phyloP scores from a whole-genome alignment of 2,329 filamentous ascomycete species.

The Calonectria ilicicola region DNA sequence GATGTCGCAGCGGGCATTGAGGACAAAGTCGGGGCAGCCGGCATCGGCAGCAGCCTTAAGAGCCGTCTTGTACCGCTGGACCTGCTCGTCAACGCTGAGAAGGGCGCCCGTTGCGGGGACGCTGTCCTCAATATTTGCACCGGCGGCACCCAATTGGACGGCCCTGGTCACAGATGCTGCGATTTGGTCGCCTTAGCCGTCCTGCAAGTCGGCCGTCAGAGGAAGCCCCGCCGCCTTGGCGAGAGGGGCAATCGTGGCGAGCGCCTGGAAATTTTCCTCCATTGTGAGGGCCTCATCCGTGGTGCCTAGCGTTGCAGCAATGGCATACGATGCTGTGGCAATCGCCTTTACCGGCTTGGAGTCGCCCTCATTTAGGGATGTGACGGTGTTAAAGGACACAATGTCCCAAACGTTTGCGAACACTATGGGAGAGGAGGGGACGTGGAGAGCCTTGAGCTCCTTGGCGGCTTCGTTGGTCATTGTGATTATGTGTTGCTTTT shows the following conservation, averaged over 20 bases:
- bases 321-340: conserved; percentile 63
- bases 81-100: conserved; percentile 58
- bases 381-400: conserved; percentile 58
- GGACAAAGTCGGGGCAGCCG: conserved; percentile 65
- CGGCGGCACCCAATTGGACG: conserved; percentile 65
- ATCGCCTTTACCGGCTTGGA: conserved; percentile 55
- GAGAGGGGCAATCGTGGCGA: conserved; percentile 57
- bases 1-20: conserved; percentile 70
- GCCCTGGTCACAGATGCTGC: conserved; percentile 57
- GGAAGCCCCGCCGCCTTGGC: conserved; percentile 56
- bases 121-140: conserved; percentile 70
- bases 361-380: conserved; percentile 52
- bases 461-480: conserved; percentile 49
- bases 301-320: conserved; percentile 59
- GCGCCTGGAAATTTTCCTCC: conserved; percentile 62
- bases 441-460: conserved; percentile 58
- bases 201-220: conserved; percentile 69
- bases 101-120: conserved; percentile 49
- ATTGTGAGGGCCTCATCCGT: conserved; percentile 62
- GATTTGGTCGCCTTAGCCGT: conserved; percentile 66
- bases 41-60: conserved; percentile 56
- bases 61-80: conserved; percentile 56
- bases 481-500: background rate
- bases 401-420: conserved; percentile 69
- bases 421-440: conserved; percentile 62